Evolutionary conservation across 225 moss, liverwort and hornwort species (phyloP).

Genomic region (Polytrichum formosum): DNA sequence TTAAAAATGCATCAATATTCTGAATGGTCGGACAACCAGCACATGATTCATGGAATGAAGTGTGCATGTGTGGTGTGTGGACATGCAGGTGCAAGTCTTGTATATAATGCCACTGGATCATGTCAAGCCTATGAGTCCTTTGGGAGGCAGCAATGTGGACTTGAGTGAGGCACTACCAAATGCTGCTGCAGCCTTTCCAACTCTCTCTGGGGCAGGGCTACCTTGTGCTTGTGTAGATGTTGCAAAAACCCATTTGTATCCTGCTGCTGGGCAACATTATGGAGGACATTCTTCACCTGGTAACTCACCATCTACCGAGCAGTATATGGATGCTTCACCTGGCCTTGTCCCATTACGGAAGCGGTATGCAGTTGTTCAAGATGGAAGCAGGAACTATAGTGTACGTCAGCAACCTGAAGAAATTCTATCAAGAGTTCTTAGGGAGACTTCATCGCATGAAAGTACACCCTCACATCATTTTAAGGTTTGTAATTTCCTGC

Average conservation of each 20-base stretch:
- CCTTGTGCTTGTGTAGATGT: constrained; percentile 85
- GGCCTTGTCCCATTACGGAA: constrained; percentile 68
- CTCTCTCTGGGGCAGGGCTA: constrained; percentile 50
- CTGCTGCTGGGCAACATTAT: constrained; percentile 52
- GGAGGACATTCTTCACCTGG: constrained; percentile 43
- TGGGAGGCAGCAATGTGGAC: constrained; percentile 24
- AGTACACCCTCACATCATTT: constrained; percentile 44
- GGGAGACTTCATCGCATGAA: constrained; percentile 41
- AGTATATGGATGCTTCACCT: constrained; percentile 27
- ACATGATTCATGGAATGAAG: not conserved
- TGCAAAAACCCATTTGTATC: constrained; percentile 56
- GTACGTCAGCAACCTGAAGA: constrained; percentile 43
- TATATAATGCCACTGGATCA: constrained; percentile 52
- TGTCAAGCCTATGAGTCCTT: constrained; percentile 42
- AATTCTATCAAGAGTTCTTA: constrained; percentile 41
- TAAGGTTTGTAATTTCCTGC: constrained; percentile 20
- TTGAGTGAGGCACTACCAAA: constrained; percentile 35
- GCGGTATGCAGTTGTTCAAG: constrained; percentile 66
- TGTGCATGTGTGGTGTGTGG: not conserved
- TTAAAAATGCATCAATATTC: too few relatives aligned
- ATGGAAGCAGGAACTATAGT: constrained; percentile 31
- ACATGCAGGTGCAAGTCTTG: constrained; percentile 55
- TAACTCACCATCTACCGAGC: constrained; percentile 40
- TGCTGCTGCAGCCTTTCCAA: constrained; percentile 27
- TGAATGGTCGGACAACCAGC: too few relatives aligned